A percentile compares a stretch with the other conserved stretches of the same genome.
phyloP scores from a whole-genome alignment of 1,284 basidiomycete species.

The Irpex sp. region DNA sequence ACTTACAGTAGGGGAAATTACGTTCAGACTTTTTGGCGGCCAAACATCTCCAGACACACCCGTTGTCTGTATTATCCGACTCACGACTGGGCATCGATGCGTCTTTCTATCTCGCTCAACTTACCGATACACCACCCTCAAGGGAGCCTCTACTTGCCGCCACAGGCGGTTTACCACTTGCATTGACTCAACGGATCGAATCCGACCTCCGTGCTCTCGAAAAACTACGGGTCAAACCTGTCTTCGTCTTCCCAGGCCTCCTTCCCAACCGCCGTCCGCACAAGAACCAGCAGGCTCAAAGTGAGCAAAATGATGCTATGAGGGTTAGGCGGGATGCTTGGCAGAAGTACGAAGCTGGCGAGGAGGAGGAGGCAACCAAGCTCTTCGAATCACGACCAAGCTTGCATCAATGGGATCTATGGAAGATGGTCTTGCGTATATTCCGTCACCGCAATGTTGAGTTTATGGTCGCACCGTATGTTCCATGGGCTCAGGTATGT shows the following conservation, averaged over 20 bases:
- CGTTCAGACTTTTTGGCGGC: slow-evolving; percentile 77
- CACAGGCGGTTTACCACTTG: slow-evolving; percentile 89
- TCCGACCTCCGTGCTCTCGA: slow-evolving; percentile 88
- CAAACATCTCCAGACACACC: slow-evolving; percentile 82
- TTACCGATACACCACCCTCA: slow-evolving; percentile 74
- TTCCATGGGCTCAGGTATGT: slow-evolving; percentile 88
- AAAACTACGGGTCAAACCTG: slow-evolving; percentile 91
- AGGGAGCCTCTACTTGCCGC: slow-evolving; percentile 92
- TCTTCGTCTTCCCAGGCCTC: slow-evolving; percentile 94
- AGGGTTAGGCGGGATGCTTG: slow-evolving; percentile 81
- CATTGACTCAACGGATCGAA: slow-evolving; percentile 85
- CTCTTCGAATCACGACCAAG: slow-evolving; percentile 74
- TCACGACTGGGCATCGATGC: slow-evolving; percentile 98
- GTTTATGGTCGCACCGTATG: slow-evolving; percentile 94
- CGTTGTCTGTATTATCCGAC: slow-evolving; percentile 83
- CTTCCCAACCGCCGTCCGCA: slow-evolving; percentile 67
- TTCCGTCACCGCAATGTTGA: slow-evolving; percentile 96
- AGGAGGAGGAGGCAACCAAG: slow-evolving; percentile 83
- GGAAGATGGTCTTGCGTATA: slow-evolving; percentile 88
- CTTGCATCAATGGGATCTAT: slow-evolving; percentile 82
- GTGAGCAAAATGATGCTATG: slow-evolving; percentile 69
- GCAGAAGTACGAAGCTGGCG: slow-evolving; percentile 85
- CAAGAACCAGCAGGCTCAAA: slow-evolving; percentile 46
- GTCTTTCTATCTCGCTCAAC: slow-evolving; percentile 80
- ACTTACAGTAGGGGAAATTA: slow-evolving; percentile 7